Evolutionary conservation across 1,139 yeast genomes (phyloP), one percentile per base, ranked within the genome.

Genomic region (Yamadazyma dendronema): DNA sequence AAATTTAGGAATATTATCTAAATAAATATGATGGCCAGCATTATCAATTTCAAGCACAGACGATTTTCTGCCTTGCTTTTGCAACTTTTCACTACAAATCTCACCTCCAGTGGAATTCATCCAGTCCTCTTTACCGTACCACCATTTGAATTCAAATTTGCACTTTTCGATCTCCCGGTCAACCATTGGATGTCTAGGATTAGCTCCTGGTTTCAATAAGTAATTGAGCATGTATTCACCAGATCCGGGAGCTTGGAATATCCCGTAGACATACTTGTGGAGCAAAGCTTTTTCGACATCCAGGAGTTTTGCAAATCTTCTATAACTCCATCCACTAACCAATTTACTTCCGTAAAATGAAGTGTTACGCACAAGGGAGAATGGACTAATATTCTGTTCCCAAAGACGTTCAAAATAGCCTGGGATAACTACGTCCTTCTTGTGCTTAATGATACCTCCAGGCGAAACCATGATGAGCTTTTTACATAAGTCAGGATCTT

Each of bases 61-160:
- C 44, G 80, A 72, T 13, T 54, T 44, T 3, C 47, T 36, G 8
- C 54, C 50, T 4, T 22, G 26, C 5, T 22, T 17, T 12, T 16
- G 16, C 22, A 77, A 54, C 9, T 63, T 61, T 2, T 62, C 53
- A 11, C 72, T 58, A 31, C 75, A 66, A 17, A 58, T 44, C 33
- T 65, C 49, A 0, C 86, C 88, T 2, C 87, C 88, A 17, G 59
- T 50, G 19, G 57, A 54, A 52, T 82, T 84, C 87, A 84, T 84
- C 92, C 92, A 84, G 56, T 84, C 92, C 34, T 78, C 77, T 41
- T 74, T 75, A 1, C 94, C 94, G 48, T 84, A 84, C 51, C 80
- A 61, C 92, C 92, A 84, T 4, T 71, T 54, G 19, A 81, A 62
- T 36, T 79, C 73, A 50, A 82, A 78, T 7, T 62, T 56, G 12